A percentile compares a stretch with the other conserved stretches of the same genome.
Evolutionary conservation across 1,139 yeast genomes (phyloP).

Genomic region (Candida labiduridarum): DNA sequence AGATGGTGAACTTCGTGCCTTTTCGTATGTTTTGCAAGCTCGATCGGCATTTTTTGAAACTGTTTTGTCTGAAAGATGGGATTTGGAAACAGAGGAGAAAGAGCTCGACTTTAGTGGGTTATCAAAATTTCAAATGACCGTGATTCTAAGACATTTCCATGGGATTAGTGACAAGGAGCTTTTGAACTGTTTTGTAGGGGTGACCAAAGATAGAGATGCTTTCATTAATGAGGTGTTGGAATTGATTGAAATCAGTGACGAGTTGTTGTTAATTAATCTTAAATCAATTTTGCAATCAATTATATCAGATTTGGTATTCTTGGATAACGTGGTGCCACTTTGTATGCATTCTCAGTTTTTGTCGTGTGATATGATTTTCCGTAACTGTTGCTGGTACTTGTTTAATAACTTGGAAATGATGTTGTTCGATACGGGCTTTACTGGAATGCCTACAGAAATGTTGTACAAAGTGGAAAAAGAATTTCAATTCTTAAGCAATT

Average conservation of each 20-base stretch:
- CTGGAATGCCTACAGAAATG: constrained; percentile 30
- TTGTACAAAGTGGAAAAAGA: constrained; percentile 31
- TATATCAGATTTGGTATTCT: constrained; percentile 58
- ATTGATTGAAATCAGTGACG: constrained; percentile 64
- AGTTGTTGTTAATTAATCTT: constrained; percentile 59
- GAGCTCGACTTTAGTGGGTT: constrained; percentile 49
- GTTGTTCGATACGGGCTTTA: constrained; percentile 50
- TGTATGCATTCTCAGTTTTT: constrained; percentile 56
- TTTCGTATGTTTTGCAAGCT: constrained; percentile 53
- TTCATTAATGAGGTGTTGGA: constrained; percentile 61
- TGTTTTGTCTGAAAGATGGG: constrained; percentile 60
- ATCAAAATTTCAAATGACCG: constrained; percentile 43
- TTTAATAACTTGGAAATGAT: constrained; percentile 66
- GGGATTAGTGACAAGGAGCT: constrained; percentile 52
- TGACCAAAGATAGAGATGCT: constrained; percentile 29
- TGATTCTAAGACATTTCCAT: constrained; percentile 58
- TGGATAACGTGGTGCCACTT: constrained; percentile 64
- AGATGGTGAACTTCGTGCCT: constrained; percentile 46
- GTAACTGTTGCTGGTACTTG: constrained; percentile 68
- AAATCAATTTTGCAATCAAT: constrained; percentile 63
- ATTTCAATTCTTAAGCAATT: constrained; percentile 21
- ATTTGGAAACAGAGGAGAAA: constrained; percentile 17
- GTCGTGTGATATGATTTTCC: constrained; percentile 56
- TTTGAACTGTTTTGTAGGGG: constrained; percentile 38
- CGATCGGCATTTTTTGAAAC: constrained; percentile 70